Base-by-base conservation (phyloP, 2,329 filamentous ascomycete genomes). In the Eurotiales sp. region DNA sequence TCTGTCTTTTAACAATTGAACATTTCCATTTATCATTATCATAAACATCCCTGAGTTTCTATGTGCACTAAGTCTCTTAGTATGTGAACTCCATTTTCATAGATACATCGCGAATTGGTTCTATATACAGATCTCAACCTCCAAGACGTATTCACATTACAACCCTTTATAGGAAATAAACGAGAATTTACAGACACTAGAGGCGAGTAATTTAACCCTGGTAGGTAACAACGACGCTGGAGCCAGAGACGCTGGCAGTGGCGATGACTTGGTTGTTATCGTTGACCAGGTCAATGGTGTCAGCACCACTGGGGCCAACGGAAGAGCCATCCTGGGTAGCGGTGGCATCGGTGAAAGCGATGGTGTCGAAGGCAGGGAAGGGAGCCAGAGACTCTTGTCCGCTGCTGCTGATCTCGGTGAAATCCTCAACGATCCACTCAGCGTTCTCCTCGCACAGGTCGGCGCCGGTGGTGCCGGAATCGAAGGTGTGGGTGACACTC, bases 381-480 rank as follows among this genome's bases (percentile, higher is more conserved):
- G 69, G 59, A 8, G 80, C 74, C 8, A 76, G 64, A 2, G 64
- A 64, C 48, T 75, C 67, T 1, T 59, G 55, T 39, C 56, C 55
- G 36, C 56, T 54, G 42, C 66, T 64, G 3, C 63, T 56, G 55
- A 72, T 64, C 54, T 37, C 19, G n/a, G 51, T 52, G 50, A 77
- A 80, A 53, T 80, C 78, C 68, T 84, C 81, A 14, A 84, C 79
- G 58, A 84, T 83, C 80, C 81, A 85, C 61, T 84, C 81, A 8
- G 79, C 81, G 56, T 82, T 82, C 58, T 75, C 75, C 59, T 79
- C 72, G 61, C 75, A 79, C n/a, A 83, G 72, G 7, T 63, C 65
- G n/a, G 61, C 44, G n/a, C 37, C 22, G 15, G 43, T 44, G 34
- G 43, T 34, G 51, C 77, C 65, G 50, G 67, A 70, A 41, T 59